A percentile compares a stretch with the other conserved stretches of the same genome.
phyloP scores from a whole-genome alignment of 768 basidiomycete genomes.

The Dacryopinax spathularia region DNA sequence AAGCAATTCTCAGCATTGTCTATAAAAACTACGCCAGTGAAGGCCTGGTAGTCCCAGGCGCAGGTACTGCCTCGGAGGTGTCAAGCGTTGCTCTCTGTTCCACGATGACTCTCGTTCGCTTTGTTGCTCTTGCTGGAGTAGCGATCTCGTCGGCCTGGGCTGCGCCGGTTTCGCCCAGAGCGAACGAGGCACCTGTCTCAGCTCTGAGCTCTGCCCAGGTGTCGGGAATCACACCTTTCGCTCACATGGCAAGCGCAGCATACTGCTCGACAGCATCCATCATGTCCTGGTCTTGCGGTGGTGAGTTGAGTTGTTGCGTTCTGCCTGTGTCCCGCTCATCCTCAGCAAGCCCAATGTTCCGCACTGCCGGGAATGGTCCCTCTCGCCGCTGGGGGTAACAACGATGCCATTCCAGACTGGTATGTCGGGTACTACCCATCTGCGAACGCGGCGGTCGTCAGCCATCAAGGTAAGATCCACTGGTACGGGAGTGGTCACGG shows the following conservation, averaged over 20 bases:
- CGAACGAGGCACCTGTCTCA: neutral
- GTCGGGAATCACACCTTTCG: neutral
- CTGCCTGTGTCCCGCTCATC: no score
- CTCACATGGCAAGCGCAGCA: neutral
- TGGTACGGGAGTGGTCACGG: no score
- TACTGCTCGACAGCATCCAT: neutral
- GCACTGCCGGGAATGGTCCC: neutral
- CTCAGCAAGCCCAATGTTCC: neutral
- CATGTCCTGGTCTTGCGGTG: conserved; percentile 2
- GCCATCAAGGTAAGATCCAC: no score
- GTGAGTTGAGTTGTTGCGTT: no score
- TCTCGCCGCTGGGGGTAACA: neutral
- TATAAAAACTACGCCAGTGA: no score
- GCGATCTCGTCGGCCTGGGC: neutral
- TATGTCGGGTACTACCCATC: neutral
- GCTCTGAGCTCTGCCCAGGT: neutral
- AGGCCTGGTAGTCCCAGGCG: neutral
- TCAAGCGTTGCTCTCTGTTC: neutral
- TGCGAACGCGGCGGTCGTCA: neutral
- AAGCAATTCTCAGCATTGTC: no score
- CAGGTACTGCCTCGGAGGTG: neutral
- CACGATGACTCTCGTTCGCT: neutral
- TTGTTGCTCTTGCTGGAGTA: neutral
- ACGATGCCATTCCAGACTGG: neutral
- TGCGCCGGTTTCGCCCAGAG: neutral